Conservation (phyloP, 352 stramenopile genomes). For the Albugo laibachii region DNA sequence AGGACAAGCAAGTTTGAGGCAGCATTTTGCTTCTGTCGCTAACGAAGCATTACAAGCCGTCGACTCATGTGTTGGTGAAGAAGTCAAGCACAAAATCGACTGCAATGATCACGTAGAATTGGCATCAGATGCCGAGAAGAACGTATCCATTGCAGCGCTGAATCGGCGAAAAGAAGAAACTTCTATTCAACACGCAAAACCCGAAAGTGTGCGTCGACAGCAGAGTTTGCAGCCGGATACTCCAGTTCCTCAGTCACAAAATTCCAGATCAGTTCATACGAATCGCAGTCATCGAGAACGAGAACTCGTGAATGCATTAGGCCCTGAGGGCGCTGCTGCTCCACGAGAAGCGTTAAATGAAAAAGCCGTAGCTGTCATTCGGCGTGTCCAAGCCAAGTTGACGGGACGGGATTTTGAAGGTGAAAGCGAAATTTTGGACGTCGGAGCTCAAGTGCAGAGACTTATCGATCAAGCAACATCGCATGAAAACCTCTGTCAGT, state of each 20-base stretch:
- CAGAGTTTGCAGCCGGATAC: too few species aligned
- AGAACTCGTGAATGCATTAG: constrained; percentile 54
- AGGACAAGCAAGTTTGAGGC: constrained; percentile 44
- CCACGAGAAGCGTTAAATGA: constrained; percentile 86
- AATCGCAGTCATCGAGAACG: constrained; percentile 68
- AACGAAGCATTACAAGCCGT: background rate
- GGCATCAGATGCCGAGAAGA: too few species aligned
- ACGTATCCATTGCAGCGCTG: too few species aligned
- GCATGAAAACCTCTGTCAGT: constrained; percentile 97
- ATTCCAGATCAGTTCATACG: constrained; percentile 29
- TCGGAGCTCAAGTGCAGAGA: constrained; percentile 82
- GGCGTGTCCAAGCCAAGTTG: constrained; percentile 97
- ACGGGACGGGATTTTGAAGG: constrained; percentile 94
- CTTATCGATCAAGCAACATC: constrained; percentile 97
- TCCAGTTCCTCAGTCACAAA: constrained; percentile 26
- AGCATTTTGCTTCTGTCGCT: constrained; percentile 33
- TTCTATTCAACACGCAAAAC: too few species aligned
- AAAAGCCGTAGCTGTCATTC: constrained; percentile 91
- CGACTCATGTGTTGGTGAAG: too few species aligned
- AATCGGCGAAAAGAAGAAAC: too few species aligned
- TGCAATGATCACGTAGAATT: too few species aligned
- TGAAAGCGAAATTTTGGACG: constrained; percentile 41
- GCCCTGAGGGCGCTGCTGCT: constrained; percentile 53
- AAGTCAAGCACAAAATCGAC: too few species aligned
- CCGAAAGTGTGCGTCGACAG: too few species aligned